Base-by-base conservation (phyloP, 2,329 filamentous ascomycete genomes). In the Aspergillus viridinutans region DNA sequence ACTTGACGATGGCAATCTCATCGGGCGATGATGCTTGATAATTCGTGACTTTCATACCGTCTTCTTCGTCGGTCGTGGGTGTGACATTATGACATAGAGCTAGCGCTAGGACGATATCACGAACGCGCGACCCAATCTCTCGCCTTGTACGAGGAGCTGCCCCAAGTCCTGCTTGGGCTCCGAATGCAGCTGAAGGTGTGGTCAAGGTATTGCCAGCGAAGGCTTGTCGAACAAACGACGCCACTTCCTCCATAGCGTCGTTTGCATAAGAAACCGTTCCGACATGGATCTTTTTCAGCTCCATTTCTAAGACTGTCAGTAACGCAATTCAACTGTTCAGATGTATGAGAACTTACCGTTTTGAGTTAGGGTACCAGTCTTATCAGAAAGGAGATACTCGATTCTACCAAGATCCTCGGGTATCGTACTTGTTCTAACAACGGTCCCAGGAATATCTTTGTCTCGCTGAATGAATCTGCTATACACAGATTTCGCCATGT, bases 1-100 rank as follows among this genome's bases (percentile, higher is more conserved):
- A 99, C 54, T 86, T 87, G 17, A 99, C 92, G 67, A 99, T 99
- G 20, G 94, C 94, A 72, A 99, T 97, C 72, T 99, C 94, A 70
- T 99, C 94, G 0, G 94, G 94, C 1, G 93, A 97, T 0, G 93
- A 97, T 6, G 94, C 94, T 79, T 99, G 94, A 69, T 99, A 99
- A 0, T 88, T 91, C 3, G 89, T 96, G 14, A 90, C 80, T 42
- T 83, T 83, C 59, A 87, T 80, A 0, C 92, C 93, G 61, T 91
- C 83, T 66, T 91, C 87, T 68, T 93, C 89, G 59, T 97, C 93
- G 0, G 83, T 86, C 0, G 90, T 95, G 0, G 94, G 94, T 0
- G 94, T 99, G 54, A 99, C 94, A 65, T 99, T 99, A 74, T 99
- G 94, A 67, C 94, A 99, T 1, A 99, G 81, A 1, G 92, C 93